Conservation (phyloP, 108 stramenopile species). For the Asterionellopsis glacialis region DNA sequence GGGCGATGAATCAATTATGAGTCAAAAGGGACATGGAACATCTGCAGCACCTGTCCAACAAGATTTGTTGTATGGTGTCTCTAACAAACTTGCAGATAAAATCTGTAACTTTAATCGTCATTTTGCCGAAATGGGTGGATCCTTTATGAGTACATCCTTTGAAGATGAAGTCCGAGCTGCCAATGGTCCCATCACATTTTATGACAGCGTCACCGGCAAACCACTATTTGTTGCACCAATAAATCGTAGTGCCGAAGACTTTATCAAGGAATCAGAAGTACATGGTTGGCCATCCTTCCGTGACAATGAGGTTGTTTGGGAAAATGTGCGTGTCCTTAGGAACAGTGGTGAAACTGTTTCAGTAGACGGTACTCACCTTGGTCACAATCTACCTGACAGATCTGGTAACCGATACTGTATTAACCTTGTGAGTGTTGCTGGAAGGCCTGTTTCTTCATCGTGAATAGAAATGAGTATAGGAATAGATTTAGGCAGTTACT, state of each 20-base stretch:
- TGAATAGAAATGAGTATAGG: neutral
- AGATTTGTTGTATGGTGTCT: constrained; percentile 53
- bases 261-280: constrained; percentile 47
- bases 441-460: constrained; percentile 26
- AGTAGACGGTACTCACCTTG: constrained; percentile 76
- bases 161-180: constrained; percentile 26
- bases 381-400: constrained; percentile 52
- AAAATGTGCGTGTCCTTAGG: constrained; percentile 76
- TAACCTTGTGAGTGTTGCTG: constrained; percentile 87
- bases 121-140: constrained; percentile 84
- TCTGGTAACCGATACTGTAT: constrained; percentile 91
- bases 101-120: constrained; percentile 82
- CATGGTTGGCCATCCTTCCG: constrained; percentile 87
- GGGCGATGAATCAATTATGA: constrained; percentile 53
- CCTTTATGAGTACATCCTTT: constrained; percentile 62
- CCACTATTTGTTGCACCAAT: constrained; percentile 76
- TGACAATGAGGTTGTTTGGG: constrained; percentile 84
- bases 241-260: constrained; percentile 68
- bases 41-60: constrained; percentile 52
- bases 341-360: constrained; percentile 82
- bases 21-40: constrained; percentile 69
- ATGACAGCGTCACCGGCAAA: constrained; percentile 87
- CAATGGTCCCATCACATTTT: constrained; percentile 57
- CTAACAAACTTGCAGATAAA: constrained; percentile 53
- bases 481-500: too few relatives aligned